Percentiles rank a stretch among this genome's conserved stretches.
Conservation (phyloP, 2,329 filamentous ascomycete species). For the Trichoderma endophyticum region DNA sequence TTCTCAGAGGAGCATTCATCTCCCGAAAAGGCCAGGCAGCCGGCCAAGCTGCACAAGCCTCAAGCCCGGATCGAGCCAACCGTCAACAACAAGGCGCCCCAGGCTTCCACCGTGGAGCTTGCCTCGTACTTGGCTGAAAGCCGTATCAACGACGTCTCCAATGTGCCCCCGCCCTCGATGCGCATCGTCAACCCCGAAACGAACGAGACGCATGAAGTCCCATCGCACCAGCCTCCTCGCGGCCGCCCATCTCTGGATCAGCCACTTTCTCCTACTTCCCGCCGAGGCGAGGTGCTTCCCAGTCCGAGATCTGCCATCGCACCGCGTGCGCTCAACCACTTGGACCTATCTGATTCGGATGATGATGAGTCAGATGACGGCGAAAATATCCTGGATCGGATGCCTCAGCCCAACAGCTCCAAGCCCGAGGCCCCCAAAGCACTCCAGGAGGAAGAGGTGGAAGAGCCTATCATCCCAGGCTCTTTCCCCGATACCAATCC, state of each 20-base stretch:
- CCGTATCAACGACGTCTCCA: slow-evolving; percentile 51
- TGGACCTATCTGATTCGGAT: slow-evolving; percentile 65
- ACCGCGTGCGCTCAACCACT: slow-evolving; percentile 52
- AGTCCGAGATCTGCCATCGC: slow-evolving; percentile 45
- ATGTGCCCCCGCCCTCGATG: slow-evolving; percentile 55
- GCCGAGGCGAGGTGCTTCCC: slow-evolving; percentile 38
- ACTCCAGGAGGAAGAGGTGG: slow-evolving; percentile 23
- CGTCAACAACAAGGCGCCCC: slow-evolving; percentile 37
- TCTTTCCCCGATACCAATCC: slow-evolving; percentile 43
- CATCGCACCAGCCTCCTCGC: slow-evolving; percentile 30
- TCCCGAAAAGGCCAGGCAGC: slow-evolving; percentile 49
- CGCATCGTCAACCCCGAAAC: slow-evolving; percentile 57
- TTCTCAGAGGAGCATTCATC: slow-evolving; percentile 43
- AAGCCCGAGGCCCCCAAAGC: slow-evolving; percentile 21
- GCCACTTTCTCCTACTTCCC: slow-evolving; percentile 33
- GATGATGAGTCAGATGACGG: slow-evolving; percentile 53
- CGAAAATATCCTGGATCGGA: slow-evolving; percentile 33
- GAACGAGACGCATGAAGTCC: slow-evolving; percentile 39
- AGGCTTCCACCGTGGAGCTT: slow-evolving; percentile 40
- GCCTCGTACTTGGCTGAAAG: slow-evolving; percentile 43
- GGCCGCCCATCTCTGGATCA: slow-evolving; percentile 28
- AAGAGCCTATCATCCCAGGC: slow-evolving; percentile 38
- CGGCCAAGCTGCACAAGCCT: slow-evolving; percentile 70
- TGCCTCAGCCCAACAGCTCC: slow-evolving; percentile 19
- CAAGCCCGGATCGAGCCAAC: slow-evolving; percentile 51